Evolutionary conservation across 2,329 filamentous ascomycete genomes (phyloP), one percentile per base, ranked within the genome.

Genomic region (Xylariaceae sp.): DNA sequence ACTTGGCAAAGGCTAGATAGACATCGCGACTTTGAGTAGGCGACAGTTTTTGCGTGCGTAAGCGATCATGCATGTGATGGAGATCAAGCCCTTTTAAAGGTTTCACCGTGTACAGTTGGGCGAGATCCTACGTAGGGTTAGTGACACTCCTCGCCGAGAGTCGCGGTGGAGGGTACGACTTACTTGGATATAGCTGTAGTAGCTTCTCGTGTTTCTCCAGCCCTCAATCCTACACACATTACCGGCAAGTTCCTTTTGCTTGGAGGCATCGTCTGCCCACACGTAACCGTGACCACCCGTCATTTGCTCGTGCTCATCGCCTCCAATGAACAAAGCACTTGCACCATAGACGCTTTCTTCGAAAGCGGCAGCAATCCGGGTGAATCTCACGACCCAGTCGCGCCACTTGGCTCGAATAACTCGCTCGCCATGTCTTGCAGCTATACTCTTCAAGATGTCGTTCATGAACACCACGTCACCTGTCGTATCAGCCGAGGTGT

Each of bases 301-400:
- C 29, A 71, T 70, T 48, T 75, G 68, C 32, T 84, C 81, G 33
- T 77, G 74, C 59, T 91, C 87, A 54, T 88, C 85, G 11, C 84
- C 81, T 5, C 87, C 88, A 47, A 95, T 88, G 61, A 91, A 88
- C 25, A 98, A 74, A 25, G 91, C 89, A 47, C 88, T 94, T 11
- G 89, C 89, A 22, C 93, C 94, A 60, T 95, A 98, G 4, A 98
- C 93, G 27, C 81, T 85, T 68, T 98, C 93, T 64, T 98, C 93
- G 55, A 97, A 97, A 11, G 91, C 88, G 2, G 93, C 89, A 1
- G 93, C 85, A 38, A 98, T 85, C 37, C 93, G 83, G 0, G 90
- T 93, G 62, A 98, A 97, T 64, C 91, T 93, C 45, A 86, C 76
- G n/a, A 97, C 85, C 83, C 93, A 98, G 50, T 89, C 86, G 16